Evolutionary conservation across 768 basidiomycete species (phyloP), one percentile per base, ranked within the genome.

Genomic region (Daedalea quercina): DNA sequence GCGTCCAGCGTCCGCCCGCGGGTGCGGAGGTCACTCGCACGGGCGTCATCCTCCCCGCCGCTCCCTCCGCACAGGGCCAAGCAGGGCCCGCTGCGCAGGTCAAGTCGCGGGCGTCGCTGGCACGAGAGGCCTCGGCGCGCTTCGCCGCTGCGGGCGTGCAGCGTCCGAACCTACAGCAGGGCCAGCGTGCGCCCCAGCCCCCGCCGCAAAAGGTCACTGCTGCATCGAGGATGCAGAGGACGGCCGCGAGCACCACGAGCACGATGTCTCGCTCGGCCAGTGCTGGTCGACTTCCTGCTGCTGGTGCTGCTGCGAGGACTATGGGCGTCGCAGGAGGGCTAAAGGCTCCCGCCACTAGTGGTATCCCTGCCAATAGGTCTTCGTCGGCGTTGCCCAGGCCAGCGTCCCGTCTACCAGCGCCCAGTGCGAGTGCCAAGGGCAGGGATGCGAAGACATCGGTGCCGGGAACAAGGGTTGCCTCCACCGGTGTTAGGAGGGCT

Each of bases 1-100:
- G 66, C 11, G 57, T 67, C 12, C 64, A 64, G 46, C 63, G 66
- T 4, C 65, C 66, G n/a, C 65, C 63, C 17, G 56, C 61, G 2
- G 60, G 60, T 19, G 46, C 57, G 40, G 48, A 52, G 8, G 25
- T 46, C 3, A 47, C 54, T 3, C 49, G 55, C 11, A 31, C 47
- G 28, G 42, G 53, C 19, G 46, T 55, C 25, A 55, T 57, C 41
- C 50, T 51, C 11, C 48, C 53, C 3, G 54, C 56, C 9, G 40
- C 56, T 15, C 17, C 37, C 15, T 6, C 37, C 37, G 6, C 37
- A 4, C 37, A 40, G 11, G 28, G 28, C 28, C 28, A 4, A 6
- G 28, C 11, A 4, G 6, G 28, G 4, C 28, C 19, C 37, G 37
- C 37, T 17, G 33, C 52, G 7, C 37, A 3, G 15, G 37, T 15